phyloP scores from a whole-genome alignment of 1,139 yeast species.

The Taphrina deformans region DNA sequence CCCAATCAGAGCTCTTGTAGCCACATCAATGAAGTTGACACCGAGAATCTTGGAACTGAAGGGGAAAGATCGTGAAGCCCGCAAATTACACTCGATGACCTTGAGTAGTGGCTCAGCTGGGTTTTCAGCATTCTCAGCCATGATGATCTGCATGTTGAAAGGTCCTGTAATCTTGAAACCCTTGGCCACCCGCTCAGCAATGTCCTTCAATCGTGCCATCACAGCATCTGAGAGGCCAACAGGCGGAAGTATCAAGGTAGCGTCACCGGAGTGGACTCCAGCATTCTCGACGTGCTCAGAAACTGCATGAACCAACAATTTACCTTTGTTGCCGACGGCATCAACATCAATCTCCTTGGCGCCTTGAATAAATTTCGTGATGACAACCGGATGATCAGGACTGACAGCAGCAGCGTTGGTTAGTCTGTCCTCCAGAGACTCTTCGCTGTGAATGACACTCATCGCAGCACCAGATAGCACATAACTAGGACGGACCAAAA shows the following conservation, averaged over 20 bases:
- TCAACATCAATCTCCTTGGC: slow-evolving; percentile 97
- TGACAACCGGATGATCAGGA: slow-evolving; percentile 94
- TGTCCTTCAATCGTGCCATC: slow-evolving; percentile 65
- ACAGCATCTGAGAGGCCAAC: slow-evolving; percentile 63
- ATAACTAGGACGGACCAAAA: slow-evolving; percentile 94
- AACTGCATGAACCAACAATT: slow-evolving; percentile 88
- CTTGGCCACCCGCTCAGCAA: slow-evolving; percentile 86
- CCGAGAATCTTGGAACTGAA: slow-evolving; percentile 96
- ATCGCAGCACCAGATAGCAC: slow-evolving; percentile 98
- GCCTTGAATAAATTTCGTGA: slow-evolving; percentile 90
- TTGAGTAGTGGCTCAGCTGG: slow-evolving; percentile 60
- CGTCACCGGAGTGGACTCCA: slow-evolving; percentile 98
- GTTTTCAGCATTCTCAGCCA: slow-evolving; percentile 51
- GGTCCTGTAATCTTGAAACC: slow-evolving; percentile 98
- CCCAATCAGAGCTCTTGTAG: slow-evolving; percentile 79
- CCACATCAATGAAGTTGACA: slow-evolving; percentile 87
- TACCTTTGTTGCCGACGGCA: slow-evolving; percentile 88
- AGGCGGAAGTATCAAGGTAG: slow-evolving; percentile 91
- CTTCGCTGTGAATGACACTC: slow-evolving; percentile 80
- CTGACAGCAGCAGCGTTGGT: slow-evolving; percentile 89
- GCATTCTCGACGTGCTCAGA: slow-evolving; percentile 99
- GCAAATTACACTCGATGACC: slow-evolving; percentile 96
- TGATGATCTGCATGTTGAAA: slow-evolving; percentile 95
- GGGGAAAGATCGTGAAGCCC: slow-evolving; percentile 99
- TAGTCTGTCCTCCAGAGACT: slow-evolving; percentile 77